Conservation (phyloP, 1,284 basidiomycete genomes). For the Moesziomyces antarcticus region DNA sequence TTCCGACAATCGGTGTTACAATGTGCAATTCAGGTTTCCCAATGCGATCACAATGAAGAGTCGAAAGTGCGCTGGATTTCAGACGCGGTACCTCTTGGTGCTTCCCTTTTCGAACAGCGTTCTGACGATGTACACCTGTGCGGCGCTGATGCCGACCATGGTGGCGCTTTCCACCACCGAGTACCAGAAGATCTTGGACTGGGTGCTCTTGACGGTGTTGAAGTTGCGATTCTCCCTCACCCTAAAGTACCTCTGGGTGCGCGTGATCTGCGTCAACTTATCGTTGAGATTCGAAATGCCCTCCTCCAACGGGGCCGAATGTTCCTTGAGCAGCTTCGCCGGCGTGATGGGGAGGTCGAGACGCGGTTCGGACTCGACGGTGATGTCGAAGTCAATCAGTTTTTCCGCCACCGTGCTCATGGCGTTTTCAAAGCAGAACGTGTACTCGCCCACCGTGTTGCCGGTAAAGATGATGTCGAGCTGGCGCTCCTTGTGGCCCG, state of each 20-base stretch:
- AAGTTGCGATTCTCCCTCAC: conserved; percentile 65
- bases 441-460: conserved; percentile 91
- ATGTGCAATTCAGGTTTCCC: too few relatives aligned
- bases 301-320: conserved; percentile 63
- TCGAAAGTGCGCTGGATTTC: too few relatives aligned
- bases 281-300: conserved; percentile 52
- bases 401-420: conserved; percentile 58
- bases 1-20: too few relatives aligned
- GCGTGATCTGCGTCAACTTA: conserved; percentile 49
- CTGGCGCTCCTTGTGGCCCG: conserved; percentile 87
- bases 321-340: conserved; percentile 56
- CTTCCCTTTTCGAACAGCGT: conserved; percentile 60
- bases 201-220: conserved; percentile 60
- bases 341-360: conserved; percentile 59
- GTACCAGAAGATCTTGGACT: conserved; percentile 62
- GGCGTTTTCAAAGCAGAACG: conserved; percentile 98
- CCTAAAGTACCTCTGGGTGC: conserved; percentile 66
- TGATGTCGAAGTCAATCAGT: conserved; percentile 67
- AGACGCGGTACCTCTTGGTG: conserved; percentile 64
- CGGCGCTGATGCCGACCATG: conserved; percentile 60
- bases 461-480: conserved; percentile 98
- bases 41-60: background rate
- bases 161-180: conserved; percentile 56
- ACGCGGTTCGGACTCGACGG: conserved; percentile 66
- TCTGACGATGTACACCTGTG: conserved; percentile 63